Conservation (phyloP, 2,329 filamentous ascomycete genomes). For the Pseudogymnoascus sp. region DNA sequence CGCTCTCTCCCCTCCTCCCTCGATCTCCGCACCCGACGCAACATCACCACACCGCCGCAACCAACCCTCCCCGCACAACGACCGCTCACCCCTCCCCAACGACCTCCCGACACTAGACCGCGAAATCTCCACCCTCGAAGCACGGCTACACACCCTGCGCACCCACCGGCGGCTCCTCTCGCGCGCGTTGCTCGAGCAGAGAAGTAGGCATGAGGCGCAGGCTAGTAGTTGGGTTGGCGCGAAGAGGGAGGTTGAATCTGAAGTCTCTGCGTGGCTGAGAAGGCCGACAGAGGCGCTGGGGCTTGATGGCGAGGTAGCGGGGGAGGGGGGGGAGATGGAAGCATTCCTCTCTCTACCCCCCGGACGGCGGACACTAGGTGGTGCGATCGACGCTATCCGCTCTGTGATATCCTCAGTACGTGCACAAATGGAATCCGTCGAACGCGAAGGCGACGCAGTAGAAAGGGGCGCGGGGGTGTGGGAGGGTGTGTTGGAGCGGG, state of each 20-base stretch:
- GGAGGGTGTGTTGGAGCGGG: conserved; percentile 50
- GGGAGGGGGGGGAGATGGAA: conserved; percentile 28
- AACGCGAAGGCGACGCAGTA: conserved; percentile 56
- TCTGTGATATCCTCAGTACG: neutral
- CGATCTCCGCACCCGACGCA: neutral
- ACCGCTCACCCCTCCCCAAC: neutral
- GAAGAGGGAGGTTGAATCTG: neutral
- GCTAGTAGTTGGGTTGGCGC: neutral
- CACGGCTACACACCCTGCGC: neutral
- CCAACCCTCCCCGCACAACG: neutral
- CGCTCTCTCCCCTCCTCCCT: neutral
- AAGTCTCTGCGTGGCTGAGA: neutral
- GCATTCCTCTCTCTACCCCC: conserved; percentile 52
- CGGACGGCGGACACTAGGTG: conserved; percentile 57
- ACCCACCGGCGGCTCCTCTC: neutral
- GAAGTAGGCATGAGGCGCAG: neutral
- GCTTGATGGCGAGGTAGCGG: conserved; percentile 28
- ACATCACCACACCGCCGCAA: neutral
- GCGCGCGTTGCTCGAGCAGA: neutral
- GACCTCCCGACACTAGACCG: neutral
- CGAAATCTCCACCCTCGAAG: neutral
- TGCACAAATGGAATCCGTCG: conserved; percentile 34
- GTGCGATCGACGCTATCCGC: neutral
- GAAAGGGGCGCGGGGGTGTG: conserved; percentile 61
- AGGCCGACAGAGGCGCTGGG: conserved; percentile 19